phyloP scores from a whole-genome alignment of 371 early-diverging fungal genomes.

The Chytridiales sp. region DNA sequence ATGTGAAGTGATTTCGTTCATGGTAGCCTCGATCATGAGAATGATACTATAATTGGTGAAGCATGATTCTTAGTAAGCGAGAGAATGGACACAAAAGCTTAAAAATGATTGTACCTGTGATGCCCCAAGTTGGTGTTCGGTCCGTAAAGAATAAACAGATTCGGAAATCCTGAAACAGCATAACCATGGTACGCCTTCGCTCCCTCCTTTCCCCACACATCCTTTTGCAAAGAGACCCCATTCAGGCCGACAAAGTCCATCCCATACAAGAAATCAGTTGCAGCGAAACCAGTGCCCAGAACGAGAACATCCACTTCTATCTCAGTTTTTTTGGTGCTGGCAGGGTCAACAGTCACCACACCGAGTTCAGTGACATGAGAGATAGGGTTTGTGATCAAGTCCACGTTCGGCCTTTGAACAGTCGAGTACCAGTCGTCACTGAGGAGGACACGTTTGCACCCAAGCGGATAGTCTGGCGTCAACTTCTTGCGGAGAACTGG shows the following conservation, averaged over 20 bases:
- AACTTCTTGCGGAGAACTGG: conserved; percentile 42
- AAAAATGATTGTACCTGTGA: conserved; percentile 12
- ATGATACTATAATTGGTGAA: background rate
- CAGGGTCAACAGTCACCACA: conserved; percentile 14
- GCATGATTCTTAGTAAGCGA: background rate
- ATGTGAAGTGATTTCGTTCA: conserved; percentile 1
- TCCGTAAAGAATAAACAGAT: conserved; percentile 14
- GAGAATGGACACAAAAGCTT: background rate
- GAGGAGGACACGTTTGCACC: conserved; percentile 57
- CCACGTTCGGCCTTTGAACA: conserved; percentile 47
- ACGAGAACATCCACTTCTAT: conserved; percentile 52
- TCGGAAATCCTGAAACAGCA: conserved; percentile 4
- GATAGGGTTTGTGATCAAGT: conserved; percentile 42
- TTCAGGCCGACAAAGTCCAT: conserved; percentile 27
- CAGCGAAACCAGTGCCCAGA: conserved; percentile 58
- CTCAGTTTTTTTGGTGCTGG: conserved; percentile 38
- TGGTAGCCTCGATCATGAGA: conserved; percentile 5
- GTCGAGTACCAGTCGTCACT: conserved; percentile 52
- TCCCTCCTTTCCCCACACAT: conserved; percentile 5
- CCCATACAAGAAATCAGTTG: conserved; percentile 30
- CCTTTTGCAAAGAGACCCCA: conserved; percentile 23
- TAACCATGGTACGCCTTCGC: conserved; percentile 10
- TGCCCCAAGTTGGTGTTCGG: conserved; percentile 15
- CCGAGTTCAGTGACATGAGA: conserved; percentile 36
- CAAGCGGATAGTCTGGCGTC: conserved; percentile 46